Evolutionary conservation across 345 rosid genomes (phyloP).

Genomic region (Eucalyptus erythrocorys): DNA sequence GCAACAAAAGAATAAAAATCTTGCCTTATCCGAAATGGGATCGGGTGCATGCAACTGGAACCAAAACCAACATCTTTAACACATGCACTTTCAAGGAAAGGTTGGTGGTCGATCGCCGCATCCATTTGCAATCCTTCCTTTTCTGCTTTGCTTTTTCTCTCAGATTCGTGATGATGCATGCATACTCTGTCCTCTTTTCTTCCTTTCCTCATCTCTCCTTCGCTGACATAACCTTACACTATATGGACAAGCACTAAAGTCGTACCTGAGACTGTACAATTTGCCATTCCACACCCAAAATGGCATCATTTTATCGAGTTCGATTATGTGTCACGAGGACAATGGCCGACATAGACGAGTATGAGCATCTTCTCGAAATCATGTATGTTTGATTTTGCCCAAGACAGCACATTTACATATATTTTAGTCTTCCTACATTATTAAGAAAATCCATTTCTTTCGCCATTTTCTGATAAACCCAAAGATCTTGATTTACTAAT

Average conservation of each 20-base stretch:
- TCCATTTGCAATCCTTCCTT: background rate
- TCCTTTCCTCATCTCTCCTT: background rate
- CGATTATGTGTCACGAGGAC: background rate
- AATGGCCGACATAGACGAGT: background rate
- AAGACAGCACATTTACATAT: background rate
- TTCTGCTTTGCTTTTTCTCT: background rate
- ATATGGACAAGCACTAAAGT: background rate
- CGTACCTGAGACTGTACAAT: background rate
- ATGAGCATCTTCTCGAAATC: background rate
- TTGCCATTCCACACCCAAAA: background rate
- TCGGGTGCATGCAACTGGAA: too few relatives aligned
- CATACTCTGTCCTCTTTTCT: background rate
- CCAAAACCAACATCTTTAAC: background rate
- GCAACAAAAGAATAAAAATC: background rate
- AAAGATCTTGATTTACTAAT: background rate
- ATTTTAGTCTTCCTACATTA: background rate
- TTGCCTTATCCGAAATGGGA: background rate
- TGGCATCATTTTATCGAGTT: background rate
- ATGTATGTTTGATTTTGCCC: background rate
- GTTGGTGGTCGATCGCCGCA: background rate
- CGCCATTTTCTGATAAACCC: background rate
- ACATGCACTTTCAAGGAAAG: background rate
- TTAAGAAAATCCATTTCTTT: background rate
- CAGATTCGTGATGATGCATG: background rate
- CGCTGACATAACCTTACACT: background rate